phyloP scores from a whole-genome alignment of 192 early-diverging fungal species.

The Coemansia sp. region DNA sequence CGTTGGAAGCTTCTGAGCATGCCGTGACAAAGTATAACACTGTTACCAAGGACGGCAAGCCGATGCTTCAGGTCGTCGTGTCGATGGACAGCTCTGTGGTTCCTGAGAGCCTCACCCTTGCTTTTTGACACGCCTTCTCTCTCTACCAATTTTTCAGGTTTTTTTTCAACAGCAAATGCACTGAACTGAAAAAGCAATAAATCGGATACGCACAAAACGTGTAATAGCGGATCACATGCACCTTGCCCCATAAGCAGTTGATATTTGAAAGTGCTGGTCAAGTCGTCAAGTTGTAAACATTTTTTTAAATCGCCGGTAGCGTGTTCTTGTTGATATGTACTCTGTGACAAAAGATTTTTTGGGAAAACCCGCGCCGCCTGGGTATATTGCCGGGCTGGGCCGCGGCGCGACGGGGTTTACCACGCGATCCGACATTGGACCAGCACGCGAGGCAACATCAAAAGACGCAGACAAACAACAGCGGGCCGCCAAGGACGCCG shows the following conservation, averaged over 20 bases:
- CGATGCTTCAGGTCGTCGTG: slow-evolving; percentile 34
- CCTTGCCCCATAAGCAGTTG: no score
- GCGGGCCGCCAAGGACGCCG: slow-evolving; percentile 3
- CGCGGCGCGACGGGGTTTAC: slow-evolving; percentile 98
- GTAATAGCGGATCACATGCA: no score
- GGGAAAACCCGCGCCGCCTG: slow-evolving; percentile 87
- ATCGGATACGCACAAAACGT: no score
- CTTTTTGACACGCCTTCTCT: no score
- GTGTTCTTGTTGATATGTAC: slow-evolving; percentile 17
- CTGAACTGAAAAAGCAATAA: no score
- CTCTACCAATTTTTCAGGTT: no score
- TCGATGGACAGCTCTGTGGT: slow-evolving; percentile 19
- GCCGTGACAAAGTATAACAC: slow-evolving; percentile 28
- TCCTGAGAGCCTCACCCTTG: slow-evolving; percentile 22
- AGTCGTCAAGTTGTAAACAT: no score
- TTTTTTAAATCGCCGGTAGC: no score
- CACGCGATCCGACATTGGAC: slow-evolving; percentile 96
- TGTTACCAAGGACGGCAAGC: slow-evolving; percentile 31
- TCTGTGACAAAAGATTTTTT: slow-evolving; percentile 81
- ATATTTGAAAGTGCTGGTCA: no score
- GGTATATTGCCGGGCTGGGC: slow-evolving; percentile 96
- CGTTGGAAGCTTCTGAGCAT: neutral
- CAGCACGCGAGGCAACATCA: slow-evolving; percentile 72
- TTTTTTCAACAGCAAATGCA: no score
- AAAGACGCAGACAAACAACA: neutral